Percentiles rank a stretch among this genome's conserved stretches.
phyloP scores from a whole-genome alignment of 495 filamentous ascomycete species.

The Zalerion maritima region DNA sequence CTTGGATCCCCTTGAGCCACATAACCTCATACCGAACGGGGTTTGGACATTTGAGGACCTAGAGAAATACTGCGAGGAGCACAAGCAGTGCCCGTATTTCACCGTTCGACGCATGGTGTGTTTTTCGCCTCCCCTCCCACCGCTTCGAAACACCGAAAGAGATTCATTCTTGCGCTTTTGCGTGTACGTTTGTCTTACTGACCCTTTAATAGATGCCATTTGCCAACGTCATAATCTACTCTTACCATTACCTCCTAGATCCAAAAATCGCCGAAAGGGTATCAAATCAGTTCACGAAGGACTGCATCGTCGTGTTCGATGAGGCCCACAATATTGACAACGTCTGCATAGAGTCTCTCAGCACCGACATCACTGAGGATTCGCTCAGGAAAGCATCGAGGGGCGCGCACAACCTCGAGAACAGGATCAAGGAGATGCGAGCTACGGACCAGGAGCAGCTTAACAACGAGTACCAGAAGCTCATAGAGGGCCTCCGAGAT shows the following conservation, averaged over 20 bases:
- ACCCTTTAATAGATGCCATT: slow-evolving; percentile 63
- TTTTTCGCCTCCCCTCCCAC: neutral
- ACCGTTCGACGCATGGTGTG: slow-evolving; percentile 82
- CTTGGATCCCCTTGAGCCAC: slow-evolving; percentile 83
- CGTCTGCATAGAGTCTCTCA: slow-evolving; percentile 95
- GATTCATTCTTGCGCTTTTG: neutral
- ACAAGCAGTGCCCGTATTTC: slow-evolving; percentile 97
- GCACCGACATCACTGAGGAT: slow-evolving; percentile 91
- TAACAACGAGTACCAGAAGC: slow-evolving; percentile 86
- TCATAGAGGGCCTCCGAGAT: slow-evolving; percentile 82
- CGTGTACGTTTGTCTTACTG: slow-evolving; percentile 6
- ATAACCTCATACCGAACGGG: slow-evolving; percentile 82
- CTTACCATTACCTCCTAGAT: slow-evolving; percentile 95
- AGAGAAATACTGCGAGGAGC: slow-evolving; percentile 74
- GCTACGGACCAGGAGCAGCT: slow-evolving; percentile 81
- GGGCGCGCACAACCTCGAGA: slow-evolving; percentile 80
- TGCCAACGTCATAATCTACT: slow-evolving; percentile 99
- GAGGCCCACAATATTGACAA: slow-evolving; percentile 99
- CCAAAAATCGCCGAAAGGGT: slow-evolving; percentile 97
- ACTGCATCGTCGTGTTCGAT: slow-evolving; percentile 97
- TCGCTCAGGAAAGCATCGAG: slow-evolving; percentile 76
- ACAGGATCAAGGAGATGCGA: slow-evolving; percentile 84
- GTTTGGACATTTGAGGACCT: slow-evolving; percentile 93
- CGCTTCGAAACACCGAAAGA: neutral
- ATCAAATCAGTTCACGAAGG: slow-evolving; percentile 90